Evolutionary conservation across 177 flowering plant species (phyloP).

Genomic region (Vitis hybrid): DNA sequence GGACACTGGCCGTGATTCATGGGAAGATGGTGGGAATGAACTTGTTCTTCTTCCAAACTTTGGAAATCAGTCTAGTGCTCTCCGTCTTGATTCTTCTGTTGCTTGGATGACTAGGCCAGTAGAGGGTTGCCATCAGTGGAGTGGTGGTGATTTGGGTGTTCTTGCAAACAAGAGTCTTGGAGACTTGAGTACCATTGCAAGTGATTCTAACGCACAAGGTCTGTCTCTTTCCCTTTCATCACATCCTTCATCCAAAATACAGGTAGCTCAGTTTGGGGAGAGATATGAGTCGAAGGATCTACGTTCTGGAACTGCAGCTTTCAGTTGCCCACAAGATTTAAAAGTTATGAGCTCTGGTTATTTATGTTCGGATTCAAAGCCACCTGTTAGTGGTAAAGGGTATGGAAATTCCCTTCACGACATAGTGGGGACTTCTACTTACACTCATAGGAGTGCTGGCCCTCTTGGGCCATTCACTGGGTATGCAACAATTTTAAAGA

Average conservation of each 20-base stretch:
- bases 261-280: slow-evolving; percentile 24
- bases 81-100: slow-evolving; percentile 10
- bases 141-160: slow-evolving; percentile 25
- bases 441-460: slow-evolving; percentile 36
- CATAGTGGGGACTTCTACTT: slow-evolving; percentile 25
- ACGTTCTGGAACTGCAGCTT: slow-evolving; percentile 13
- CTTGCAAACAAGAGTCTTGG: slow-evolving; percentile 13
- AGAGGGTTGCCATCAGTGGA: slow-evolving; percentile 27
- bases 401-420: slow-evolving; percentile 34
- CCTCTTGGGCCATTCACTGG: slow-evolving; percentile 98
- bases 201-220: slow-evolving; percentile 38
- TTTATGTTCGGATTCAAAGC: slow-evolving; percentile 14
- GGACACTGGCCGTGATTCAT: slow-evolving; percentile 23
- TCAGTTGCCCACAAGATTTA: slow-evolving; percentile 21
- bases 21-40: slow-evolving; percentile 34
- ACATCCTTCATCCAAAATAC: slow-evolving; percentile 26
- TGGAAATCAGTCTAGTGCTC: slow-evolving; percentile 26
- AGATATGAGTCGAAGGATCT: slow-evolving; percentile 21
- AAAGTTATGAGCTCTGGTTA: slow-evolving; percentile 14
- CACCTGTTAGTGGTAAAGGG: slow-evolving; percentile 18
- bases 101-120: slow-evolving; percentile 26
- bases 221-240: slow-evolving; percentile 65
- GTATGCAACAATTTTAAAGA: slow-evolving; percentile 72
- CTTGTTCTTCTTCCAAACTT: slow-evolving; percentile 30
- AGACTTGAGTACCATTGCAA: slow-evolving; percentile 8